phyloP scores from a whole-genome alignment of 345 rosid species.

The Jatropha curcas region DNA sequence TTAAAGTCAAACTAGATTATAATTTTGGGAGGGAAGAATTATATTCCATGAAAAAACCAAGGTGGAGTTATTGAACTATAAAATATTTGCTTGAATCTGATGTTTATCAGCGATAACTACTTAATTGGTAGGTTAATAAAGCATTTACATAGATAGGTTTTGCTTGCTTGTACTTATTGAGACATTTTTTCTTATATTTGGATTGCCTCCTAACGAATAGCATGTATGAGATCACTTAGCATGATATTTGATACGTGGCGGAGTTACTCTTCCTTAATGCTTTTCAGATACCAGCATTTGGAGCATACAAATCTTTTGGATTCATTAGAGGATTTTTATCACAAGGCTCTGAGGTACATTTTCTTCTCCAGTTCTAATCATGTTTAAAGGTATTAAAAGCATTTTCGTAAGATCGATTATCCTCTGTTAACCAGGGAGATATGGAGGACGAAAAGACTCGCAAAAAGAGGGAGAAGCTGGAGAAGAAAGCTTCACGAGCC shows the following conservation, averaged over 20 bases:
- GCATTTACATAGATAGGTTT: not conserved
- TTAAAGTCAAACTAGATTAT: too few species aligned
- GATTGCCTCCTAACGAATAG: not conserved
- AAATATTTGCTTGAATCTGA: too few species aligned
- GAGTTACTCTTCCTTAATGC: not conserved
- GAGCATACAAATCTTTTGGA: conserved; percentile 63
- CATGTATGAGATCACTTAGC: not conserved
- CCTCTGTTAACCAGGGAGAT: conserved; percentile 49
- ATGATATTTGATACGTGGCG: not conserved
- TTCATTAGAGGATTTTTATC: conserved; percentile 61
- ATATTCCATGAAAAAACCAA: too few species aligned
- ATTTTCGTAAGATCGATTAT: not conserved
- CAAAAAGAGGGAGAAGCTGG: conserved; percentile 90
- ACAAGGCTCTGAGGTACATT: conserved; percentile 65
- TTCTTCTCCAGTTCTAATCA: not conserved
- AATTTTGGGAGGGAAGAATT: too few species aligned
- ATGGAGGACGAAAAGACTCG: conserved; percentile 82
- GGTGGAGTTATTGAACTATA: too few species aligned
- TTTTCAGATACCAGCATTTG: conserved; percentile 74
- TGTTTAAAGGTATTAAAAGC: not conserved
- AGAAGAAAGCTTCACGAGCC: conserved; percentile 70
- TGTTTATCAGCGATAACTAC: too few species aligned
- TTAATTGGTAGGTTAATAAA: too few species aligned
- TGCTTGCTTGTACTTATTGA: not conserved
- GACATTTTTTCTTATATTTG: not conserved